These are phyloP conservation scores for Rhodotorula sp. DNA, from an alignment of 1,284 basidiomycete species.

Conservation along the genomic window DNA sequence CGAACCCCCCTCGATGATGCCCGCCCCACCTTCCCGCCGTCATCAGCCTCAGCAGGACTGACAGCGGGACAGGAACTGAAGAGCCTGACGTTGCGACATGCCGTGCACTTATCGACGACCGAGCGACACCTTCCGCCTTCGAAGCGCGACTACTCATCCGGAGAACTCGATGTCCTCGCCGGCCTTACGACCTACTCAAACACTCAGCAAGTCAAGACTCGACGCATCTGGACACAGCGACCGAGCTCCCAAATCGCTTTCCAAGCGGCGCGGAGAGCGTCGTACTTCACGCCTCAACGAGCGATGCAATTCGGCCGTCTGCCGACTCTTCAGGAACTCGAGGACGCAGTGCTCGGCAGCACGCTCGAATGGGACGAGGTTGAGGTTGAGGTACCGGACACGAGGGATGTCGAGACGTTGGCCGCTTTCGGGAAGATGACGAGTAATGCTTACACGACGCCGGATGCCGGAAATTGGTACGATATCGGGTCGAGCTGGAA, in stretches of 20 bases:
- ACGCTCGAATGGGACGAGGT: constrained; percentile 37
- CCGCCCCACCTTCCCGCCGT: constrained; percentile 10
- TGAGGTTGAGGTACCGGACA: constrained; percentile 55
- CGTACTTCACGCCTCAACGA: constrained; percentile 13
- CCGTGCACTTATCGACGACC: constrained; percentile 33
- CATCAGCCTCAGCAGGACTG: not conserved
- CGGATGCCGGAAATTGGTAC: constrained; percentile 66
- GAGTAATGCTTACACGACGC: constrained; percentile 71
- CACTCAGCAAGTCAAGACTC: constrained; percentile 10
- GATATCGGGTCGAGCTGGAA: constrained; percentile 65
- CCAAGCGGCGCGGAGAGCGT: constrained; percentile 23
- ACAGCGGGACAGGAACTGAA: no score
- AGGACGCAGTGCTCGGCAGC: constrained; percentile 5
- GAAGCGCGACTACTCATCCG: constrained; percentile 25
- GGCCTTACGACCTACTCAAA: constrained; percentile 1
- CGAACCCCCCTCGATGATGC: not conserved
- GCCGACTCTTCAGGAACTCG: constrained; percentile 2
- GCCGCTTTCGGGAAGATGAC: constrained; percentile 89
- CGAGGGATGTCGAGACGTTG: constrained; percentile 71
- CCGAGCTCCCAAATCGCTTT: constrained; percentile 29
- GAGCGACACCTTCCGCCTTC: constrained; percentile 20
- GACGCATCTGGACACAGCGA: constrained; percentile 9
- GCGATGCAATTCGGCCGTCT: constrained; percentile 3
- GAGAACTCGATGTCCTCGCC: constrained; percentile 22
- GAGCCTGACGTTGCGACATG: constrained; percentile 37